A percentile compares a stretch with the other conserved stretches of the same genome.
Conservation (phyloP, 2,329 filamentous ascomycete species). For the Elsinoe australis region DNA sequence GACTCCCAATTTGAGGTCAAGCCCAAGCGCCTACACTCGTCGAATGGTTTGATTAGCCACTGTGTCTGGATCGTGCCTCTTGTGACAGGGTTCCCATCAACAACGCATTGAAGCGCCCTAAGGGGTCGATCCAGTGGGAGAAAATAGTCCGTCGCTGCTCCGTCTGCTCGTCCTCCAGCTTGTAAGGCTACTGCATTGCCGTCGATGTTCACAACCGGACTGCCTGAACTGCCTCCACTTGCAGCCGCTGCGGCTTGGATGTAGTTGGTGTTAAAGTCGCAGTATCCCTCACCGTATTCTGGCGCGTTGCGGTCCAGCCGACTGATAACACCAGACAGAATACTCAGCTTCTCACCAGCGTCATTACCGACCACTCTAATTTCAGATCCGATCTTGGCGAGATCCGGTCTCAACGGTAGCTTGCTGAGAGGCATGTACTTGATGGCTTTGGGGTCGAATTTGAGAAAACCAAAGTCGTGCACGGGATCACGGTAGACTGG, state of each 20-base stretch:
- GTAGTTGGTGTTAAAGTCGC: slow-evolving; percentile 94
- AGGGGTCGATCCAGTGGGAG: slow-evolving; percentile 84
- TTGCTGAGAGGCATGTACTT: slow-evolving; percentile 92
- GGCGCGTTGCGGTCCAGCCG: slow-evolving; percentile 92
- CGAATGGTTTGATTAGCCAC: slow-evolving; percentile 93
- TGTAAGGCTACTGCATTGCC: slow-evolving; percentile 87
- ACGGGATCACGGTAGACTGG: slow-evolving; percentile 97
- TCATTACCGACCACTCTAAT: slow-evolving; percentile 98
- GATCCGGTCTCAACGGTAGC: slow-evolving; percentile 72
- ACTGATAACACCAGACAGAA: slow-evolving; percentile 94
- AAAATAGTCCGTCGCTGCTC: slow-evolving; percentile 96
- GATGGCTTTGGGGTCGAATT: slow-evolving; percentile 91
- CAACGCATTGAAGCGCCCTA: slow-evolving; percentile 79
- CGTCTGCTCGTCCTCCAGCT: slow-evolving; percentile 86
- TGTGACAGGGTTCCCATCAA: slow-evolving; percentile 64
- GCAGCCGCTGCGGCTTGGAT: slow-evolving; percentile 96
- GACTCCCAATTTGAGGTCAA: slow-evolving; percentile 81
- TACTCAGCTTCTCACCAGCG: slow-evolving; percentile 96
- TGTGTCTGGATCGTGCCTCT: slow-evolving; percentile 97
- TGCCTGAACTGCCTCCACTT: slow-evolving; percentile 95
- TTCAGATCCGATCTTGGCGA: slow-evolving; percentile 81
- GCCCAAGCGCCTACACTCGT: slow-evolving; percentile 86
- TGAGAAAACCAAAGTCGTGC: slow-evolving; percentile 94
- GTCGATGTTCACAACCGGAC: slow-evolving; percentile 93
- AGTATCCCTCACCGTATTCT: slow-evolving; percentile 95